Conservation (phyloP, 768 basidiomycete genomes). For the Amanita pseudoporphyria region DNA sequence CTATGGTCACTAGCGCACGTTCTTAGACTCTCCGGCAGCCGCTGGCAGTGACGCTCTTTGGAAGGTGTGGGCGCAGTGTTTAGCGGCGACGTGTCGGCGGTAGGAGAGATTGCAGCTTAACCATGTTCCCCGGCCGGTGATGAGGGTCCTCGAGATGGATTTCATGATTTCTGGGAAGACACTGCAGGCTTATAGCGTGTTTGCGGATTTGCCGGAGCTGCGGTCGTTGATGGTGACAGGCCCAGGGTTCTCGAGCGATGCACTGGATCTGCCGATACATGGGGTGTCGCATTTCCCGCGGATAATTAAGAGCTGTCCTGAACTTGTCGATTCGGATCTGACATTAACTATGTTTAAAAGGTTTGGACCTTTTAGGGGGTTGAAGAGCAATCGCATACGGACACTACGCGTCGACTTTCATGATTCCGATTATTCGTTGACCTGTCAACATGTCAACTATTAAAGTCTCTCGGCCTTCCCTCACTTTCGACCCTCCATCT, state of each 20-base stretch:
- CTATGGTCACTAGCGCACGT: too few relatives aligned
- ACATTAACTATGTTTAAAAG: neutral
- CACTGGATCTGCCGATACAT: constrained; percentile 3
- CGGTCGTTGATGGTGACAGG: neutral
- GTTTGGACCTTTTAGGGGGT: neutral
- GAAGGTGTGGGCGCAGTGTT: too few relatives aligned
- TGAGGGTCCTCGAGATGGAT: constrained; percentile 5
- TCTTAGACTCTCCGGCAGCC: too few relatives aligned
- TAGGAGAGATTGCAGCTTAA: constrained; percentile 2
- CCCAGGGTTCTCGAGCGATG: neutral
- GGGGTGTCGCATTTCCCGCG: constrained; percentile 1
- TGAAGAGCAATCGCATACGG: constrained; percentile 2
- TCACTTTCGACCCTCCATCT: neutral
- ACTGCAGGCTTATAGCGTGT: neutral
- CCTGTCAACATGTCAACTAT: too few relatives aligned
- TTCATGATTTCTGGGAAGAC: neutral
- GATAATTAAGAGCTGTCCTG: neutral
- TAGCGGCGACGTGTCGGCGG: constrained; percentile 1
- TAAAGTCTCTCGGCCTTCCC: constrained; percentile 1
- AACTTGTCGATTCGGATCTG: neutral
- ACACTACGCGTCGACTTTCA: constrained; percentile 5
- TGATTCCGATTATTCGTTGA: neutral
- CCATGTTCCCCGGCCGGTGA: neutral
- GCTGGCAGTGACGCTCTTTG: too few relatives aligned
- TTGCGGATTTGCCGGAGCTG: neutral